Conservation (phyloP, 75 land plant genomes). For the Azolla pinnata region DNA sequence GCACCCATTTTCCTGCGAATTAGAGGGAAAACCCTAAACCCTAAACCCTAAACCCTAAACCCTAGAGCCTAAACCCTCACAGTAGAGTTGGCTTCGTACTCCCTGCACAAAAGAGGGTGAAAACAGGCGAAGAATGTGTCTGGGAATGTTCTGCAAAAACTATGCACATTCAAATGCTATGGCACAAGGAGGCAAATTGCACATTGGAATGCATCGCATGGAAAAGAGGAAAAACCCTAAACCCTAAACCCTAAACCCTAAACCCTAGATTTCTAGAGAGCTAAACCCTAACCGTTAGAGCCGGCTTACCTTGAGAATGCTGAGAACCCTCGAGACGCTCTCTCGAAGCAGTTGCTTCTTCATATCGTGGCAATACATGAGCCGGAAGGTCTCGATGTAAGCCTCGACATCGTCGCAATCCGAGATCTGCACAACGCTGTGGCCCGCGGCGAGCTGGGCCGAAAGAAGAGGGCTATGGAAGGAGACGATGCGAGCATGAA, state of each 20-base stretch:
- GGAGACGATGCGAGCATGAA: constrained; percentile 65
- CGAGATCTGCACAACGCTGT: constrained; percentile 43
- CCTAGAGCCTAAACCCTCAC: too few relatives aligned
- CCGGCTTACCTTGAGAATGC: constrained; percentile 54
- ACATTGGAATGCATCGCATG: not conserved
- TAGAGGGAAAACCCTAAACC: too few relatives aligned
- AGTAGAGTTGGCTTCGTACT: too few relatives aligned
- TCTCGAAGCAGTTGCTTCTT: constrained; percentile 58
- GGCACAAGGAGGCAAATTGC: not conserved
- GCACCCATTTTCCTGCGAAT: too few relatives aligned
- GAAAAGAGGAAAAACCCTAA: not conserved
- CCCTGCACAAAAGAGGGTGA: constrained; percentile 1
- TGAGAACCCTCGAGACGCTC: constrained; percentile 57
- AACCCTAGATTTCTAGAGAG: not conserved
- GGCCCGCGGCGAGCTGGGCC: constrained; percentile 47
- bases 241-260: not conserved
- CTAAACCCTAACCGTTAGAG: not conserved
- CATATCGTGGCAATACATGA: constrained; percentile 81
- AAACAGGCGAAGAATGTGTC: not conserved
- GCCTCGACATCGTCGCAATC: constrained; percentile 81
- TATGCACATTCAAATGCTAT: not conserved
- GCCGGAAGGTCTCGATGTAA: constrained; percentile 60
- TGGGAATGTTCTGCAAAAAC: not conserved
- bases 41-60: too few relatives aligned
- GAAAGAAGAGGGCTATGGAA: constrained; percentile 73